Conservation (phyloP, 139 green algal species). For the Chlamydomonas sphaeroides region DNA sequence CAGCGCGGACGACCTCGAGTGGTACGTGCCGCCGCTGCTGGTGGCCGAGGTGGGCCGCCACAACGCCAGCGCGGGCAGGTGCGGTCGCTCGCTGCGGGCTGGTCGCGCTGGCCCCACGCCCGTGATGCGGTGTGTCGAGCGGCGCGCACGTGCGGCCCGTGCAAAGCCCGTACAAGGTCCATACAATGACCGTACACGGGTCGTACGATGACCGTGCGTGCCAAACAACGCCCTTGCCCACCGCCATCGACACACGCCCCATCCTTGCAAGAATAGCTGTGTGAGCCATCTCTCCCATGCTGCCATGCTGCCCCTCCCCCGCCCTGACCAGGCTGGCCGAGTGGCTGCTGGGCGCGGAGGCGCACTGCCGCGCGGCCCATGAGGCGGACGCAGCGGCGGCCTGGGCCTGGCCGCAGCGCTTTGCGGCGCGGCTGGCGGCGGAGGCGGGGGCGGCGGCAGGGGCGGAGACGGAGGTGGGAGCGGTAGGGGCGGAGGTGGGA, state of each 20-base stretch:
- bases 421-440: too few species aligned
- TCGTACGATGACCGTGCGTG: background rate
- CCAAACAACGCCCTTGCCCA: background rate
- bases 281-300: background rate
- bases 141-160: background rate
- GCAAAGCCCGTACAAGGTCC: too few species aligned
- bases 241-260: background rate
- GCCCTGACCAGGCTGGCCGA: constrained; percentile 14
- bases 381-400: background rate
- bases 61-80: constrained; percentile 24
- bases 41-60: background rate
- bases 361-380: constrained; percentile 16
- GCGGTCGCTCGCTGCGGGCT: background rate
- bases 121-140: background rate
- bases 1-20: constrained; percentile 35
- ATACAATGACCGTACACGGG: background rate
- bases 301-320: background rate
- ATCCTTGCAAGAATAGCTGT: background rate
- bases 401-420: constrained; percentile 1
- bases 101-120: background rate
- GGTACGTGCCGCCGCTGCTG: constrained; percentile 24
- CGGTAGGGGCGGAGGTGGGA: too few species aligned
- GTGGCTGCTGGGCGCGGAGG: constrained; percentile 37
- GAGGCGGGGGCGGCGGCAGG: too few species aligned
- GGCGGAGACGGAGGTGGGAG: too few species aligned